Percentiles rank a stretch among this genome's conserved stretches.
Evolutionary conservation across 2,329 filamentous ascomycete species (phyloP).

Genomic region (Cladosporium sp.): DNA sequence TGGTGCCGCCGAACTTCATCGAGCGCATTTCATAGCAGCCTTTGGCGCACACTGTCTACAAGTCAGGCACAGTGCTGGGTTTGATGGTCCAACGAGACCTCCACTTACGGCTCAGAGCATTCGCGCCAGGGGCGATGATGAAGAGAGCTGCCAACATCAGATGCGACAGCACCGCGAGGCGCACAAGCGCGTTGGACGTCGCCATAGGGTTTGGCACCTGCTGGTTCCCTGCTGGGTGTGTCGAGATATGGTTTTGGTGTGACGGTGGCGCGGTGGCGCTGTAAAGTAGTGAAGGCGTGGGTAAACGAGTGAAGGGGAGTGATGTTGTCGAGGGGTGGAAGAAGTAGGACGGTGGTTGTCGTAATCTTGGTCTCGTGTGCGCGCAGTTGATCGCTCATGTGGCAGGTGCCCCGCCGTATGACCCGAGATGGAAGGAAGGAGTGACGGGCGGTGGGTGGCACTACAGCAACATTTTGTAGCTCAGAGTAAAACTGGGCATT

Average conservation of each 20-base stretch:
- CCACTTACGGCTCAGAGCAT: neutral
- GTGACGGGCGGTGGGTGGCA: neutral
- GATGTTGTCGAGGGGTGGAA: neutral
- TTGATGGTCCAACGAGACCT: neutral
- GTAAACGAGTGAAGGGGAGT: neutral
- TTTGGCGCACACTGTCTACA: neutral
- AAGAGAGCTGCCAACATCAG: neutral
- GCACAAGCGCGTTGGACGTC: neutral
- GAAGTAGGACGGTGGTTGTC: neutral
- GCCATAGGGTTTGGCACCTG: neutral
- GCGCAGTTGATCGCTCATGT: neutral
- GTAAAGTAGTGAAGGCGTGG: neutral
- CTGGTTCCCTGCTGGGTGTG: neutral
- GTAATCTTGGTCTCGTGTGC: neutral
- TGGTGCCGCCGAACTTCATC: neutral
- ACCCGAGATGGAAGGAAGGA: neutral
- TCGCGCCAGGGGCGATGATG: neutral
- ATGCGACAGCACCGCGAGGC: neutral
- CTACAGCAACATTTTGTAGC: too few species aligned
- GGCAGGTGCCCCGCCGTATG: neutral
- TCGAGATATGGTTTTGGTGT: neutral
- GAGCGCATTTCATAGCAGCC: neutral
- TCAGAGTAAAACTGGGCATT: too few species aligned
- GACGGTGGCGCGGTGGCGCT: neutral
- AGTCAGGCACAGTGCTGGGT: neutral